Conservation (phyloP, 352 stramenopile genomes). For the Globisporangium echinulatum region DNA sequence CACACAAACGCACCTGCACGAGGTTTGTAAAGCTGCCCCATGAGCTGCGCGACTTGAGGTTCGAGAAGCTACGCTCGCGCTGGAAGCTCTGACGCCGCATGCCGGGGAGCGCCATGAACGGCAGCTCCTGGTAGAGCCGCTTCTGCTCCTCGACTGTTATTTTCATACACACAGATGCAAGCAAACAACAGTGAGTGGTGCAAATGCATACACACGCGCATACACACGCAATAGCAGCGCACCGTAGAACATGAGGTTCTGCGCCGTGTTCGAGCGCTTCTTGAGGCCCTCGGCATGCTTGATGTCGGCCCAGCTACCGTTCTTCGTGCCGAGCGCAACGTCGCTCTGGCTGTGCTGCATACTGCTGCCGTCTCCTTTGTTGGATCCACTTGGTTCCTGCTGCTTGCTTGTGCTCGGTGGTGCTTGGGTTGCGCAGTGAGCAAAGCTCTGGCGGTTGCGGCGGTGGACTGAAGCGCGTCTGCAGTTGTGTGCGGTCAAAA, state of each 20-base stretch:
- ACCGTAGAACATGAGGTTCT: slow-evolving; percentile 80
- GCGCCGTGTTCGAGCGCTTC: slow-evolving; percentile 71
- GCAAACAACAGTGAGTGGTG: neutral
- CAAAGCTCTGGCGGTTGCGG: too few relatives aligned
- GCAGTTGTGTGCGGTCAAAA: too few relatives aligned
- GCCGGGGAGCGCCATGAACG: slow-evolving; percentile 60
- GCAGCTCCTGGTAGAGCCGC: slow-evolving; percentile 65
- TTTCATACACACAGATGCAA: neutral
- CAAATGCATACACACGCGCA: neutral
- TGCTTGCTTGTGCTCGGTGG: too few relatives aligned
- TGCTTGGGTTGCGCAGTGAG: too few relatives aligned
- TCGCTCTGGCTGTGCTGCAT: slow-evolving; percentile 75
- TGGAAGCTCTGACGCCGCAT: slow-evolving; percentile 71
- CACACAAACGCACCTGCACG: slow-evolving; percentile 19
- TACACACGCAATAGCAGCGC: slow-evolving; percentile 1
- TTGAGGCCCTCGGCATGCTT: slow-evolving; percentile 64
- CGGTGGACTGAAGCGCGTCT: too few relatives aligned
- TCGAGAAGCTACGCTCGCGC: slow-evolving; percentile 64
- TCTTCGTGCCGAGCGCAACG: slow-evolving; percentile 48
- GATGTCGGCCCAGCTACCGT: slow-evolving; percentile 59
- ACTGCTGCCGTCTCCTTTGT: too few relatives aligned
- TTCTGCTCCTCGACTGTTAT: slow-evolving; percentile 60
- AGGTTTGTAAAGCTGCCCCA: slow-evolving; percentile 55
- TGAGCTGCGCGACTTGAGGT: slow-evolving; percentile 52
- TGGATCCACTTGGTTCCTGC: too few relatives aligned